Evolutionary conservation across 305 asterid genomes (phyloP), one percentile per base, ranked within the genome.

Genomic region (Salvia sclarea): DNA sequence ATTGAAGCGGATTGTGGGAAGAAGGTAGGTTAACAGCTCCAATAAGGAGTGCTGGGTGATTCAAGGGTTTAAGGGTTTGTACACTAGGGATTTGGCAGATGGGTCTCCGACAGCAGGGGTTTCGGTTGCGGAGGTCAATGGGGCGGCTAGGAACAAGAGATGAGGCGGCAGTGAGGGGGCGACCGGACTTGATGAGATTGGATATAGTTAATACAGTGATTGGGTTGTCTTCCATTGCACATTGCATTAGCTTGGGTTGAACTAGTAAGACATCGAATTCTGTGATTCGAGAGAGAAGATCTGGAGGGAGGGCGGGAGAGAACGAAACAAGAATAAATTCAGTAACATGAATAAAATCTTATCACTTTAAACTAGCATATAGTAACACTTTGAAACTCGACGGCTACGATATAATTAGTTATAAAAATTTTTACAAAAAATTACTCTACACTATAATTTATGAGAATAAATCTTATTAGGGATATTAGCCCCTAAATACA

Each of bases 11-110:
- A 30, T 25, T 64, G 35, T 33, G 33, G 30, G 66, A 83, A 66
- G 83, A 25, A 30, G 96, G 96, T 21, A 93, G 85, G 28, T 74
- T 66, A 40, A 90, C 57, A 41, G 78, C 84, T 68, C 98, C 97
- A 31, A 80, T 56, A 43, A 91, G 84, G 41, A 70, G 52, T 11
- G 82, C 41, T 6, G 91, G 75, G 35, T 66, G 41, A 48, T 61
- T 81, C 67, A 85, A 68, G 68, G 98, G 87, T 75, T 79, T 81
- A 13, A 93, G 96, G 52, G 86, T 75, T 60, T 74, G 75, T 1
- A 33, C 11, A 59, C 20, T 54, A 67, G 88, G 68, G 73, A 38
- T 78, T 61, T 68, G 80, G 40, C 62, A 69, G 72, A 35, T 13
- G 70, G 73, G 50, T 33, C 60, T 49, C 21, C 61, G 76, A 52